Conservation (phyloP, 306 rosid species). For the Pterocarpus macrocarpus region DNA sequence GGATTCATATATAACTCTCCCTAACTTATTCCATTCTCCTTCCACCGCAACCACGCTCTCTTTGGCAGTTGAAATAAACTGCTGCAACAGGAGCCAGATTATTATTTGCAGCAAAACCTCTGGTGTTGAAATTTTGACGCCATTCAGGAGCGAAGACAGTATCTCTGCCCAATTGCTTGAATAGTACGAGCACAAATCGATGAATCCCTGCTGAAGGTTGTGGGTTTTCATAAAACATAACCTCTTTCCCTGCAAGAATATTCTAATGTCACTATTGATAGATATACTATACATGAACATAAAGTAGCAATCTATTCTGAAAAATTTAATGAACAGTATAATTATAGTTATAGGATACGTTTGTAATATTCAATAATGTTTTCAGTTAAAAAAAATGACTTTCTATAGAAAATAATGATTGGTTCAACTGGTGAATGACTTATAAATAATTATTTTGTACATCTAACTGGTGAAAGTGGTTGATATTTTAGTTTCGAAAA, state of each 20-base stretch:
- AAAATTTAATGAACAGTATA: too few relatives aligned
- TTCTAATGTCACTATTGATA: background rate
- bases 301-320: background rate
- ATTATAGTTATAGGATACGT: too few relatives aligned
- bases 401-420: too few relatives aligned
- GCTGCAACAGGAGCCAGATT: constrained; percentile 82
- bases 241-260: constrained; percentile 46
- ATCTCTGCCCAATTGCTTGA: constrained; percentile 84
- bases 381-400: too few relatives aligned
- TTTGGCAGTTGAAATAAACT: constrained; percentile 75
- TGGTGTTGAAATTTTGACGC: constrained; percentile 87
- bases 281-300: background rate
- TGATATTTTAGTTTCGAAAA: too few relatives aligned
- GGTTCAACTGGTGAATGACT: too few relatives aligned
- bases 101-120: constrained; percentile 71
- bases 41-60: constrained; percentile 86
- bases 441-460: too few relatives aligned
- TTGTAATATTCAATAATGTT: background rate
- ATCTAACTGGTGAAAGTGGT: too few relatives aligned
- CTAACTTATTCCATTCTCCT: constrained; percentile 50
- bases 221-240: constrained; percentile 61
- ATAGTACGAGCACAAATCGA: constrained; percentile 67
- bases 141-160: constrained; percentile 87
- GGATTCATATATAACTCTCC: background rate
- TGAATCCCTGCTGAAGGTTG: constrained; percentile 82